A percentile compares a stretch with the other conserved stretches of the same genome.
phyloP scores from a whole-genome alignment of 495 filamentous ascomycete genomes.

The Hypoxylon fuscum region DNA sequence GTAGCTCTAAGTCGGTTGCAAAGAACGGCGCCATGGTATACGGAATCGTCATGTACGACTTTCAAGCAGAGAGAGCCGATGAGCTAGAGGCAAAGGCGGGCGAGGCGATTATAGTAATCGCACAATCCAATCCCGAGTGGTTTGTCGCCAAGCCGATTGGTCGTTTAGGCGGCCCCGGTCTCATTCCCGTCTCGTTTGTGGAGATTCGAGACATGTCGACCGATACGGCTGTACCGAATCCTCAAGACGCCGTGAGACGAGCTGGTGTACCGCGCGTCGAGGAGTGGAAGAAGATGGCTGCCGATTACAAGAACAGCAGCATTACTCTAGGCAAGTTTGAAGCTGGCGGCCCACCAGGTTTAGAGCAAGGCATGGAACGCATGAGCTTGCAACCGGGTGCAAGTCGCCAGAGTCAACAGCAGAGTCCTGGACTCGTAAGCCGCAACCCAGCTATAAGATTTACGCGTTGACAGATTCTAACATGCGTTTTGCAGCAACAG shows the following conservation, averaged over 20 bases:
- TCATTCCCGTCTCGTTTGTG: constrained; percentile 97
- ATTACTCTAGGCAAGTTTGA: constrained; percentile 95
- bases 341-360: constrained; percentile 54
- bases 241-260: constrained; percentile 83
- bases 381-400: constrained; percentile 72
- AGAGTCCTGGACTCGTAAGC: constrained; percentile 56
- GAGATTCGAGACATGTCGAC: constrained; percentile 95
- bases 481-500: constrained; percentile 39
- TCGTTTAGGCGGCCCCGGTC: constrained; percentile 87
- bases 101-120: constrained; percentile 97
- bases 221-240: constrained; percentile 81
- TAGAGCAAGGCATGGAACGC: constrained; percentile 78
- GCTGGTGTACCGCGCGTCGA: constrained; percentile 97
- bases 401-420: constrained; percentile 54
- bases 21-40: constrained; percentile 92
- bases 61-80: constrained; percentile 92
- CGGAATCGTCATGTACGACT: constrained; percentile 96
- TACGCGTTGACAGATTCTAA: constrained; percentile 22
- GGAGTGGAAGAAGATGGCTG: constrained; percentile 99
- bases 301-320: constrained; percentile 98
- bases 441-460: constrained; percentile 4
- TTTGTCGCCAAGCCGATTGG: constrained; percentile 99
- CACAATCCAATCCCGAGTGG: constrained; percentile 99
- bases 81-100: constrained; percentile 94
- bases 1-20: constrained; percentile 62